Conservation (phyloP, 2,329 filamentous ascomycete species). For the Colletotrichum spinosum region DNA sequence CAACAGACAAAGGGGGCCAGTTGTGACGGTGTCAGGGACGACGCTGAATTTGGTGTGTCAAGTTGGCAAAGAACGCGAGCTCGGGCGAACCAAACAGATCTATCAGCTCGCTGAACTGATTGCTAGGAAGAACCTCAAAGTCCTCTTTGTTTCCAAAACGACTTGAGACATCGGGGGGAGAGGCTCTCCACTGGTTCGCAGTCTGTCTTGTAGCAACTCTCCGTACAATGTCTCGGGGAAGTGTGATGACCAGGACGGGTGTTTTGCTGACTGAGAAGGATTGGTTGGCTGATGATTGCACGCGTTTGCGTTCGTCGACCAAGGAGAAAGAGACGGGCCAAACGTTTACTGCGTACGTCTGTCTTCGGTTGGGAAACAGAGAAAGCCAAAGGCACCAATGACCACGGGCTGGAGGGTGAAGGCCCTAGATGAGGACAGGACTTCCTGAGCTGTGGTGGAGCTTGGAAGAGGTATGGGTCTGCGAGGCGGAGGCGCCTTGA, state of each 20-base stretch:
- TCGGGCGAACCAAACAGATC: slow-evolving; percentile 40
- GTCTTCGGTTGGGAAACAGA: slow-evolving; percentile 21
- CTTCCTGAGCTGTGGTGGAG: slow-evolving; percentile 34
- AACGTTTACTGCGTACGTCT: slow-evolving; percentile 14
- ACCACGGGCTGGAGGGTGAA: slow-evolving; percentile 30
- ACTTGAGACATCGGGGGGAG: slow-evolving; percentile 47
- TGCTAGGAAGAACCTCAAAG: slow-evolving; percentile 41
- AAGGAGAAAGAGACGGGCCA: slow-evolving; percentile 7
- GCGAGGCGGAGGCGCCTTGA: slow-evolving; percentile 29
- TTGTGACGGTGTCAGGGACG: slow-evolving; percentile 29
- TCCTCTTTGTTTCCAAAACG: slow-evolving; percentile 46
- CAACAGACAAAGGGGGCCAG: slow-evolving; percentile 25
- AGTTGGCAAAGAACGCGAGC: slow-evolving; percentile 37
- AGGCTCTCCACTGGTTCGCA: slow-evolving; percentile 42
- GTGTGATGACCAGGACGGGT: slow-evolving; percentile 17
- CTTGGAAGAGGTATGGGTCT: slow-evolving; percentile 32
- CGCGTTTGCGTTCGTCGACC: slow-evolving; percentile 25
- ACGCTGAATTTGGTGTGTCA: slow-evolving; percentile 20
- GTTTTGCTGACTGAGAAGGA: slow-evolving; percentile 21
- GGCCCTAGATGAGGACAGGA: slow-evolving; percentile 35
- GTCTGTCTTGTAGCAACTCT: slow-evolving; percentile 36
- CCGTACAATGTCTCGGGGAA: slow-evolving; percentile 37
- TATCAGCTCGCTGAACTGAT: slow-evolving; percentile 38
- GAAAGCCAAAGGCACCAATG: slow-evolving; percentile 28
- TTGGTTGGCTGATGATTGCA: slow-evolving; percentile 12